phyloP scores from a whole-genome alignment of 2,329 filamentous ascomycete species.

The Aspergillus chevalieri region DNA sequence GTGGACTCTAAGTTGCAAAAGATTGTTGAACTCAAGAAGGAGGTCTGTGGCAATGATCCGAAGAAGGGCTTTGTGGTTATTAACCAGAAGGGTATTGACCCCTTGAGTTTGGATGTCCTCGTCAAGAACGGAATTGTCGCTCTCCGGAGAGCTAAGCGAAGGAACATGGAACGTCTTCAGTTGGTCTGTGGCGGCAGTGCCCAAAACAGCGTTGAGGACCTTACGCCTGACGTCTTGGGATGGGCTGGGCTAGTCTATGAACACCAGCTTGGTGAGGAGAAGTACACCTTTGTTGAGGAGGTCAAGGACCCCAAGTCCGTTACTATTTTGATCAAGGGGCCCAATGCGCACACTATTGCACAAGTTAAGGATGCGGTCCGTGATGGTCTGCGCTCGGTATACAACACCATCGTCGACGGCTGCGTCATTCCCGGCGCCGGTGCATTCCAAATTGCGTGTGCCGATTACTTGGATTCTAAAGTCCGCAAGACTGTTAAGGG shows the following conservation, averaged over 20 bases:
- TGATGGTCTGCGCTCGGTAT: conserved; percentile 90
- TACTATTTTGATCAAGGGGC: conserved; percentile 94
- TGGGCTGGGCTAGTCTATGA: conserved; percentile 97
- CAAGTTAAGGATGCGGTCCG: conserved; percentile 96
- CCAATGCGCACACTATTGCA: conserved; percentile 91
- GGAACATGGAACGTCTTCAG: conserved; percentile 98
- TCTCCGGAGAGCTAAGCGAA: conserved; percentile 86
- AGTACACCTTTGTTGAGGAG: conserved; percentile 97
- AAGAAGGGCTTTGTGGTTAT: conserved; percentile 97
- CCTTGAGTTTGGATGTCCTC: conserved; percentile 86
- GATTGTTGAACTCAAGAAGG: conserved; percentile 96
- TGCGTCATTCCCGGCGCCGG: conserved; percentile 91
- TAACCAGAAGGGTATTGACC: conserved; percentile 99
- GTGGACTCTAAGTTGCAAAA: conserved; percentile 95
- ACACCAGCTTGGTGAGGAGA: conserved; percentile 95
- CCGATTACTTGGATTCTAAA: conserved; percentile 73
- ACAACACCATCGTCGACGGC: conserved; percentile 99
- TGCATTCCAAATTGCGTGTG: conserved; percentile 92
- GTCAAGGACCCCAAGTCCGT: conserved; percentile 99
- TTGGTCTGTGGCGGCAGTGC: conserved; percentile 84
- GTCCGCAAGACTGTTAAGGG: conserved; percentile 92
- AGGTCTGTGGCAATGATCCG: conserved; percentile 86
- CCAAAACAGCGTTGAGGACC: conserved; percentile 94
- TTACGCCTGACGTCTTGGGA: conserved; percentile 79
- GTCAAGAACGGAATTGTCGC: conserved; percentile 98